These are phyloP conservation scores for Pythium chondricola DNA, from an alignment of 352 stramenopile genomes.

Conservation along the genomic window DNA sequence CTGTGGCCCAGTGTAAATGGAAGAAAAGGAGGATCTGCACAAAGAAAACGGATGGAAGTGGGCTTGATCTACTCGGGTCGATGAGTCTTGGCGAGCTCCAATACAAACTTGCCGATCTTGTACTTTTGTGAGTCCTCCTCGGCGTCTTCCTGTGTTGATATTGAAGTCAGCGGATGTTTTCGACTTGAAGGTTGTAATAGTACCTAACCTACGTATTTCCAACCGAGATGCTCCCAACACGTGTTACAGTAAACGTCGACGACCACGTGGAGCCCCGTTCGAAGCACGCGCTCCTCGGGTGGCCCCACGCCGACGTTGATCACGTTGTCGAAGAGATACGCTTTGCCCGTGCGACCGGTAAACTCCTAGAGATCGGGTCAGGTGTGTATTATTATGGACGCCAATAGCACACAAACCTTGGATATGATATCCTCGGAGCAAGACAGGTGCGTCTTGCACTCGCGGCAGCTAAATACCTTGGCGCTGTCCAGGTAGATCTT, in stretches of 20 bases:
- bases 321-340: conserved; percentile 91
- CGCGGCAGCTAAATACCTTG: conserved; percentile 87
- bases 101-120: conserved; percentile 96
- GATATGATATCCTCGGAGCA: conserved; percentile 93
- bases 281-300: conserved; percentile 88
- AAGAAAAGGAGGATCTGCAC: too few relatives aligned
- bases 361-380: conserved; percentile 50
- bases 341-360: conserved; percentile 78
- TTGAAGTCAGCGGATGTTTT: too few relatives aligned
- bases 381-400: too few relatives aligned
- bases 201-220: conserved; percentile 84
- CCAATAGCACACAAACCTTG: conserved; percentile 57
- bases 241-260: conserved; percentile 93
- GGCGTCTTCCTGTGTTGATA: conserved; percentile 63
- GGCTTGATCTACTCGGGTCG: conserved; percentile 24
- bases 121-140: conserved; percentile 93
- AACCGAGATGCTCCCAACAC: conserved; percentile 88
- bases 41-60: too few relatives aligned
- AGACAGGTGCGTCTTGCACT: conserved; percentile 90
- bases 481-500: conserved; percentile 89
- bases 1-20: too few relatives aligned
- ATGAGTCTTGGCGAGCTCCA: conserved; percentile 91
- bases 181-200: background rate
- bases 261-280: conserved; percentile 92
- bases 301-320: conserved; percentile 89